A percentile compares a stretch with the other conserved stretches of the same genome.
phyloP scores from a whole-genome alignment of 371 early-diverging fungal species.

The Ordospora pajunii region DNA sequence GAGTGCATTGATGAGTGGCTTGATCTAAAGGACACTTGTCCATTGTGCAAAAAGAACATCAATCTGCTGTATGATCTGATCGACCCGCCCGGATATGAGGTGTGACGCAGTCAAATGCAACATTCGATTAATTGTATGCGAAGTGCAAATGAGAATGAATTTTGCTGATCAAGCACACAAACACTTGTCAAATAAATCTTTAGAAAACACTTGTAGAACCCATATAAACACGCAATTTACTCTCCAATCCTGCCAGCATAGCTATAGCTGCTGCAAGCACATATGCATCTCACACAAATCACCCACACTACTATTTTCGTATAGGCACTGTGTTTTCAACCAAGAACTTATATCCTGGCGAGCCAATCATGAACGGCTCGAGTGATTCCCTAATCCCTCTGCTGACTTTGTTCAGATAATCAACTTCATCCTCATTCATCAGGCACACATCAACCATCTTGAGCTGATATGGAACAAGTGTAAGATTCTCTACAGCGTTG shows the following conservation, averaged over 20 bases:
- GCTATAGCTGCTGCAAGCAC: too few species aligned
- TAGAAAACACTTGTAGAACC: not conserved
- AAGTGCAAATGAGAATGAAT: too few species aligned
- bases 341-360: conserved; percentile 12
- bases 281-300: not conserved
- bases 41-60: conserved; percentile 61
- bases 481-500: conserved; percentile 53
- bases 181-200: conserved; percentile 5
- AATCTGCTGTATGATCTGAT: conserved; percentile 61
- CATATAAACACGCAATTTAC: too few species aligned
- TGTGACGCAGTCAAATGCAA: not conserved
- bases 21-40: conserved; percentile 61
- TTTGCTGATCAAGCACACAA: too few species aligned
- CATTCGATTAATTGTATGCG: too few species aligned
- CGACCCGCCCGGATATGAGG: conserved; percentile 35
- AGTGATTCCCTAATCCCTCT: not conserved
- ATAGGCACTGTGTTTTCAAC: conserved; percentile 27
- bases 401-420: conserved; percentile 43
- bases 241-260: too few species aligned
- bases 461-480: conserved; percentile 56
- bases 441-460: conserved; percentile 43
- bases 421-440: conserved; percentile 49
- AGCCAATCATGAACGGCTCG: not conserved
- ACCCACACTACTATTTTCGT: not conserved
- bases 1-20: conserved; percentile 63